These are phyloP conservation scores for Eremomyces bilateralis DNA, from an alignment of 495 filamentous ascomycete species.

Conservation along the genomic window DNA sequence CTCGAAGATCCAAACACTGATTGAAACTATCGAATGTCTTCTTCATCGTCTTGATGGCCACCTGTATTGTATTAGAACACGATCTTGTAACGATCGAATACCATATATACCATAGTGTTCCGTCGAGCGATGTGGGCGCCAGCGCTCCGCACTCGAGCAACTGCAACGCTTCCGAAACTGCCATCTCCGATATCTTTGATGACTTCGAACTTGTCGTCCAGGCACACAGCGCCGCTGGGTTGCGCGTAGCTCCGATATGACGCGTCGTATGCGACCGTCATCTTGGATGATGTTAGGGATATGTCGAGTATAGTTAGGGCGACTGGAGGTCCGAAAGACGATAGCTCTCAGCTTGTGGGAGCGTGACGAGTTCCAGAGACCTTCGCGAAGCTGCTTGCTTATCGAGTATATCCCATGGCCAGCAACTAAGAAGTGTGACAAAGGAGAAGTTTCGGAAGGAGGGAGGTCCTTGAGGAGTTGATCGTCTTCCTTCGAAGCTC, in stretches of 20 bases:
- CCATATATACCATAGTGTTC: constrained; percentile 57
- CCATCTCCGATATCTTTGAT: constrained; percentile 97
- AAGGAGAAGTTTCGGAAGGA: constrained; percentile 2
- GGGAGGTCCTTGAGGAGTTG: constrained; percentile 1
- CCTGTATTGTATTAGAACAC: constrained; percentile 31
- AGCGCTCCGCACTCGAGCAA: constrained; percentile 75
- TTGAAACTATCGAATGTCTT: constrained; percentile 88
- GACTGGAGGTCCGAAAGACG: not conserved
- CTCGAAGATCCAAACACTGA: constrained; percentile 76
- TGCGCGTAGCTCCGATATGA: constrained; percentile 17
- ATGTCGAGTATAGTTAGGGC: not conserved
- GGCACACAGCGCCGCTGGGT: constrained; percentile 3
- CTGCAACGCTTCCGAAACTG: constrained; percentile 87
- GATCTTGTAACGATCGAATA: not conserved
- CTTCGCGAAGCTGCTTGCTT: constrained; percentile 1
- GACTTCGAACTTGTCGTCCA: constrained; percentile 73
- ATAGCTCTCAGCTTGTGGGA: constrained; percentile 5
- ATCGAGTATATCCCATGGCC: not conserved
- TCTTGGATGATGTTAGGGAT: constrained; percentile 1
- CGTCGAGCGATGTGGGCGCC: constrained; percentile 74
- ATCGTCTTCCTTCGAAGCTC: constrained; percentile 8
- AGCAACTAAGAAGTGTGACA: constrained; percentile 4
- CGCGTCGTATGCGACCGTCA: constrained; percentile 17
- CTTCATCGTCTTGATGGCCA: constrained; percentile 99
- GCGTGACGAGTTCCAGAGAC: constrained; percentile 3